Evolutionary conservation across 768 basidiomycete genomes (phyloP), one percentile per base, ranked within the genome.

Genomic region (Rhodotorula toruloides): DNA sequence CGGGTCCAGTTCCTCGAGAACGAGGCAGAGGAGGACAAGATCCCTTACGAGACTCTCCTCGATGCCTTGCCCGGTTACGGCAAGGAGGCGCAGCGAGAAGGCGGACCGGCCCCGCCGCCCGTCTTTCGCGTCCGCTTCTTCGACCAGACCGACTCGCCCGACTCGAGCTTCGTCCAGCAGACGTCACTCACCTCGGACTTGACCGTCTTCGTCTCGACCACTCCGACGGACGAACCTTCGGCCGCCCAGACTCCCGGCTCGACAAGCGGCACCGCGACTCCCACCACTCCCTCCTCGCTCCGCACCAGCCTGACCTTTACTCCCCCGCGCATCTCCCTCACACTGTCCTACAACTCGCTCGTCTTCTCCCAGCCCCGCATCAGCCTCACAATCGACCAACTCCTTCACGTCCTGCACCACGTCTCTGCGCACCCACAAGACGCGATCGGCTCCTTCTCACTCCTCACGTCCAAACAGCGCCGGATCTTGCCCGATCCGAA

Each of bases 41-140:
- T 94, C 10, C 88, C 93, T 0, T 91, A 91, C 76, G 88, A 92
- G 69, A 77, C 80, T 2, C 83, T 97, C 62, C 81, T 87, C 25
- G 82, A 82, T 52, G 87, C 85, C 14, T 79, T 96, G 56, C 75
- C 56, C 76, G 71, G 72, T 66, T 60, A 58, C 50, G 56, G 77
- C 76, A 61, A 68, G 52, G 46, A 65, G 29, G 58, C 68, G 50
- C 62, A 71, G 43, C 63, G 19, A 5, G 53, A 68, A 27, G 83
- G 81, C 60, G 84, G 84, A 73, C 83, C 82, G 73, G 86, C 84
- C 70, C 84, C 87, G 25, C 77, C 78, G 42, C 77, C 78, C 27
- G 81, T 97, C 34, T 97, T 96, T 79, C 85, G 92, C 56, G 91
- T 96, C 47, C 86, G 92, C n/a, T 96, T 97, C 81, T 91, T 96